Base-by-base conservation (phyloP, 306 rosid genomes). In the Cyclanthera cordifolia region DNA sequence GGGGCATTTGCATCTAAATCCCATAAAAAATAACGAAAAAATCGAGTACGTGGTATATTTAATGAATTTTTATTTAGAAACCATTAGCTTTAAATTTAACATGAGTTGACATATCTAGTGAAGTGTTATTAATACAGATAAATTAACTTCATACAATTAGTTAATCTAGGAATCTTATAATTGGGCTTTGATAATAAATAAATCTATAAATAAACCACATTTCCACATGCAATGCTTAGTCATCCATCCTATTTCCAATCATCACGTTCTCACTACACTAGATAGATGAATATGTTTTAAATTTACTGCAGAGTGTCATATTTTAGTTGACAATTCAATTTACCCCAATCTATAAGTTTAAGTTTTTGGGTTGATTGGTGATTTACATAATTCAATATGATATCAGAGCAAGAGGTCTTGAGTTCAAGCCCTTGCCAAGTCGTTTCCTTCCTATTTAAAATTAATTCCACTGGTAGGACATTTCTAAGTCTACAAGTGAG, bases 181-280 rank as follows among this genome's bases (percentile, higher is more conserved):
- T 10, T 19, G 68, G 68, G 43, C 20, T 60, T 19, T 37, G 49
- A 37, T 17, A 19, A 60, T 60, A 17, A 60, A 37, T 60, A 34
- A 60, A 5, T 58, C 24, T 58, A 58, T 60, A 60, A 60, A 6
- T 6, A 16, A 58, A 37, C 39, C 15, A 10, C 49, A 60, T 34
- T 34, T 17, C 28, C 48, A 17, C 48, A 60, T 60, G 17, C 15
- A 27, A 34, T 59, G 14, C 13, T 59, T 28, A 59, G 66, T 8
- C 25, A 59, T 59, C 66, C 25, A 59, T 59, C 66, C 66, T 32
- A 59, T 59, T 59, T 6, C 66, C 66, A 32, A 32, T 8, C 25
- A 32, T 37, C 8, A 16, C 66, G 8, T 45, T 43, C 53, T 45
- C 17, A 41, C 8, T 37, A 28, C 10, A 12, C 53, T 32, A 11